Percentiles rank a stretch among this genome's conserved stretches.
Conservation (phyloP, 2,329 filamentous ascomycete genomes). For the Aquanectria penicillioides region DNA sequence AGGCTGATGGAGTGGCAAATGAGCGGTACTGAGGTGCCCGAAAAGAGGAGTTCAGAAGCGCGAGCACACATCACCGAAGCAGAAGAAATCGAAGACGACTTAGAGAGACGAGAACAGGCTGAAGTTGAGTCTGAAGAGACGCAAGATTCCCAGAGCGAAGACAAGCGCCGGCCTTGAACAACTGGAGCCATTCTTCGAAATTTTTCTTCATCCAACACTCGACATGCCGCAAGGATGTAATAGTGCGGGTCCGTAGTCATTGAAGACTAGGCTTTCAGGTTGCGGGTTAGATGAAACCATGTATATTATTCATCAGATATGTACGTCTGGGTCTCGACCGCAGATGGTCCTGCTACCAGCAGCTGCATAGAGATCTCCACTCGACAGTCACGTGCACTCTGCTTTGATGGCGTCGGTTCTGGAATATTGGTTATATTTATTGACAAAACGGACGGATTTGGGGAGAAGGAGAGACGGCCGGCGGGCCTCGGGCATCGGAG, state of each 20-base stretch:
- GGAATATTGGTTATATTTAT: constrained; percentile 12
- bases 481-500: constrained; percentile 2
- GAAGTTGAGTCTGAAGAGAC: constrained; percentile 43
- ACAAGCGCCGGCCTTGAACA: constrained; percentile 32
- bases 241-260: constrained; percentile 16
- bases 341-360: constrained; percentile 26
- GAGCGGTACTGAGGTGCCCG: constrained; percentile 77
- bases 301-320: constrained; percentile 44
- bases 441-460: constrained; percentile 5
- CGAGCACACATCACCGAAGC: constrained; percentile 58
- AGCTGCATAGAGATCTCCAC: constrained; percentile 38
- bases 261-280: constrained; percentile 11
- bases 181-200: constrained; percentile 8
- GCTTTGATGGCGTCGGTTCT: constrained; percentile 37
- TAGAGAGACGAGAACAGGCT: constrained; percentile 52
- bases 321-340: constrained; percentile 37
- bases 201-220: neutral
- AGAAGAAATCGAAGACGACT: constrained; percentile 62
- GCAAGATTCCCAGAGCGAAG: constrained; percentile 26
- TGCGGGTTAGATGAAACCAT: constrained; percentile 37
- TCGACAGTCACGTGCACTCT: constrained; percentile 34
- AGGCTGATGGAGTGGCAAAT: constrained; percentile 99
- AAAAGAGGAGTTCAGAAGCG: constrained; percentile 48
- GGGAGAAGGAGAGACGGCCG: neutral
- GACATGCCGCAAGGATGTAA: constrained; percentile 29